Conservation (phyloP, 2,329 filamentous ascomycete genomes). For the Pseudogymnoascus sp. region DNA sequence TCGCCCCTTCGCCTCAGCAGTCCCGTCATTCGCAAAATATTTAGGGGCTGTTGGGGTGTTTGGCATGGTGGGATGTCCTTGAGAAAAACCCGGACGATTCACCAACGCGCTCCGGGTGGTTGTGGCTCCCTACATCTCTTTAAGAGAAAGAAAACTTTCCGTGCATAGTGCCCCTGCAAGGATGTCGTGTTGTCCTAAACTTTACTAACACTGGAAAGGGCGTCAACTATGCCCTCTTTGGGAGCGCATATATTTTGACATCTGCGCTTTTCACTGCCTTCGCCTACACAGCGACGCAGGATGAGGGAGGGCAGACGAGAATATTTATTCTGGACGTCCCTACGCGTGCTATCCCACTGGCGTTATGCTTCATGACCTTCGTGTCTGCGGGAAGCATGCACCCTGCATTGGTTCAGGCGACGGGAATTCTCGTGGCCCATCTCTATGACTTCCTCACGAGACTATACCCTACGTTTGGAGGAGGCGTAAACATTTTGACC, state of each 20-base stretch:
- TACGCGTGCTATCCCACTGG: slow-evolving; percentile 72
- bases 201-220: slow-evolving; percentile 38
- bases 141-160: neutral
- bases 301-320: slow-evolving; percentile 68
- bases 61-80: slow-evolving; percentile 50
- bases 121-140: slow-evolving; percentile 34
- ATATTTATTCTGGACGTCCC: slow-evolving; percentile 83
- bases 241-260: slow-evolving; percentile 45
- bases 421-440: slow-evolving; percentile 82
- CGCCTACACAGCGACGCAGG: slow-evolving; percentile 77
- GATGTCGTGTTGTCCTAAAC: slow-evolving; percentile 1
- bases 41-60: slow-evolving; percentile 45
- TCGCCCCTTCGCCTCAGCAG: slow-evolving; percentile 49
- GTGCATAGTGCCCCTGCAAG: neutral
- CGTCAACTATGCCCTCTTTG: slow-evolving; percentile 46
- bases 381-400: slow-evolving; percentile 50
- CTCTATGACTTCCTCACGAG: slow-evolving; percentile 83
- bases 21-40: slow-evolving; percentile 47
- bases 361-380: slow-evolving; percentile 69
- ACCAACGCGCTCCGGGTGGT: slow-evolving; percentile 31
- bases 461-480: slow-evolving; percentile 83
- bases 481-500: slow-evolving; percentile 67
- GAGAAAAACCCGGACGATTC: slow-evolving; percentile 43
- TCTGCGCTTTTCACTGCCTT: slow-evolving; percentile 71
- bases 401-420: slow-evolving; percentile 58